These are phyloP conservation scores for Hypoxylon sp. DNA, from an alignment of 2,329 filamentous ascomycete species.

Conservation along the genomic window DNA sequence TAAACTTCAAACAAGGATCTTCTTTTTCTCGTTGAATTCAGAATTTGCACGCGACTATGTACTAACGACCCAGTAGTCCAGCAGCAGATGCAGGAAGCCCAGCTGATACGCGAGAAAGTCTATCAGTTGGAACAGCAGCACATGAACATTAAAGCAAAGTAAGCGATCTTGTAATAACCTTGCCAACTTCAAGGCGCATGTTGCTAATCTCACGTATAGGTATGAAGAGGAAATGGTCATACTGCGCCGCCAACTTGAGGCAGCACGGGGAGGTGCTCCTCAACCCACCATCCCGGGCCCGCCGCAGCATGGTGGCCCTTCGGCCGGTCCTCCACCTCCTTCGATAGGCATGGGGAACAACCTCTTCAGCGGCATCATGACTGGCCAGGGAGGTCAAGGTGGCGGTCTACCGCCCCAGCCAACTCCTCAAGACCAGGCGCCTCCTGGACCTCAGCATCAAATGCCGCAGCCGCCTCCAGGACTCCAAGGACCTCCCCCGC, in stretches of 20 bases:
- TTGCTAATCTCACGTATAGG: constrained; percentile 61
- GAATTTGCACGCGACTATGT: constrained; percentile 20
- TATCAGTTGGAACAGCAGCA: constrained; percentile 93
- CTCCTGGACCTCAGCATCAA: constrained; percentile 64
- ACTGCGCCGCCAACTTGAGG: constrained; percentile 87
- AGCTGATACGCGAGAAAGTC: constrained; percentile 92
- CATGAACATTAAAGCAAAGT: constrained; percentile 92
- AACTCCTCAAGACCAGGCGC: constrained; percentile 72
- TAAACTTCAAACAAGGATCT: not conserved
- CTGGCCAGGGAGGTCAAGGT: constrained; percentile 83
- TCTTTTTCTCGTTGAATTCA: constrained; percentile 29
- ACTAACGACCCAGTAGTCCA: constrained; percentile 72
- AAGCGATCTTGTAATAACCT: constrained; percentile 53
- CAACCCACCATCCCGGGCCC: constrained; percentile 73
- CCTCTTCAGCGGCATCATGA: constrained; percentile 96
- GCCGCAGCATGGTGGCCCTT: constrained; percentile 80
- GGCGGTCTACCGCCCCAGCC: constrained; percentile 83
- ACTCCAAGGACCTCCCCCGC: constrained; percentile 68
- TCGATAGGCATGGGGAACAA: constrained; percentile 93
- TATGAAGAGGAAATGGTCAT: constrained; percentile 93
- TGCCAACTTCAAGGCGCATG: not conserved
- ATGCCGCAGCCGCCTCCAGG: constrained; percentile 83
- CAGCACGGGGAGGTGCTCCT: constrained; percentile 73
- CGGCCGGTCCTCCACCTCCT: constrained; percentile 78
- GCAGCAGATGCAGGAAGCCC: constrained; percentile 93